A percentile compares a stretch with the other conserved stretches of the same genome.
Evolutionary conservation across 352 stramenopile genomes (phyloP).

Genomic region (Phytophthora macrochlamydospora): DNA sequence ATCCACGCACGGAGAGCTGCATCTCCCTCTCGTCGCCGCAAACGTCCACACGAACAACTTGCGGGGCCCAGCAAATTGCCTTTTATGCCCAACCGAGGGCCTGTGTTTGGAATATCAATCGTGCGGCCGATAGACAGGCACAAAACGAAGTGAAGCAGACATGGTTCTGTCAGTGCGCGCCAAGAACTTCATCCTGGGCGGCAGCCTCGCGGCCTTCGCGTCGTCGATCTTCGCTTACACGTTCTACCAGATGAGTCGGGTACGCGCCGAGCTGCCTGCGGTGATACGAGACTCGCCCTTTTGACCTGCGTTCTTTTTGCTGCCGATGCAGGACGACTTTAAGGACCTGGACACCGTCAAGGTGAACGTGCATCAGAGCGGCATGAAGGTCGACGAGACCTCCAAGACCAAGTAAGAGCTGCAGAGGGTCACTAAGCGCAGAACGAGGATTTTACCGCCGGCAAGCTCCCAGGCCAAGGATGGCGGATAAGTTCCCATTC

Average conservation of each 20-base stretch:
- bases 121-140: conserved; percentile 1
- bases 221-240: conserved; percentile 77
- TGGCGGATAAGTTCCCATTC: no score
- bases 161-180: conserved; percentile 74
- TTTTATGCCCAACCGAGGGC: no score
- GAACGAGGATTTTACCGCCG: conserved; percentile 4
- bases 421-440: neutral
- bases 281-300: neutral
- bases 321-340: conserved; percentile 70
- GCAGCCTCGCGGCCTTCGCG: conserved; percentile 68
- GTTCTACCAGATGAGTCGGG: conserved; percentile 82
- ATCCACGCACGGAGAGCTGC: no score
- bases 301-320: neutral
- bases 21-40: no score
- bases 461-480: conserved; percentile 32
- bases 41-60: no score
- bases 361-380: conserved; percentile 82
- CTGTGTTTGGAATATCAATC: neutral
- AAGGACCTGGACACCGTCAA: conserved; percentile 80
- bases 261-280: conserved; percentile 17
- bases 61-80: no score
- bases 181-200: conserved; percentile 80
- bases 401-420: conserved; percentile 49
- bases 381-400: conserved; percentile 49
- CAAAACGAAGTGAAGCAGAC: neutral